These are phyloP conservation scores for Dendrobium catenatum DNA, from an alignment of 106 monocot species.

Conservation along the genomic window DNA sequence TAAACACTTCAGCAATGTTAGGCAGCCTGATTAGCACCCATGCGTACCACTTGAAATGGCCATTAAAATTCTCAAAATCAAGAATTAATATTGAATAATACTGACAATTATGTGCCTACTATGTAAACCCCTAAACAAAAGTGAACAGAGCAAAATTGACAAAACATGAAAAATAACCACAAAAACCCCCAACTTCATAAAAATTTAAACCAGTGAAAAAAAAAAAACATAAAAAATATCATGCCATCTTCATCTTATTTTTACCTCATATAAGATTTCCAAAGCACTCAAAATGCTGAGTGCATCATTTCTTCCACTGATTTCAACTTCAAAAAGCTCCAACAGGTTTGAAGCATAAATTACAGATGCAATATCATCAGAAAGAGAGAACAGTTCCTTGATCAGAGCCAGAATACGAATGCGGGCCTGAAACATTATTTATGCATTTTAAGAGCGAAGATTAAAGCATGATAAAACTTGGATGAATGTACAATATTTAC, in stretches of 20 bases:
- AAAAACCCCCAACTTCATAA: not conserved
- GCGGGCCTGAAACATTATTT: constrained; percentile 44
- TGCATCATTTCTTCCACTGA: constrained; percentile 52
- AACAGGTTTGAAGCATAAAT: constrained; percentile 57
- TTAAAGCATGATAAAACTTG: constrained; percentile 1
- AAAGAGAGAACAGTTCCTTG: constrained; percentile 76
- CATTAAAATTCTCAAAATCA: not conserved
- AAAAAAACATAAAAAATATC: not conserved
- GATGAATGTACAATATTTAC: not conserved
- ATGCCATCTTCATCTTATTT: not conserved
- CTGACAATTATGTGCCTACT: not conserved
- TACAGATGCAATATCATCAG: constrained; percentile 45
- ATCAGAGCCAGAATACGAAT: constrained; percentile 80
- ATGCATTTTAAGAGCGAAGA: constrained; percentile 4
- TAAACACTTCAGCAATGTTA: no score
- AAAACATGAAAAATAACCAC: not conserved
- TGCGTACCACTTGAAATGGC: not conserved
- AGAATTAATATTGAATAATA: not conserved
- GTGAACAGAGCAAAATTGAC: not conserved
- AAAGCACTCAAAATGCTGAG: constrained; percentile 70
- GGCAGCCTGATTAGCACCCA: not conserved
- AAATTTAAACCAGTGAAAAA: not conserved
- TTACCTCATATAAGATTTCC: constrained; percentile 95
- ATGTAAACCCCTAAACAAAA: not conserved
- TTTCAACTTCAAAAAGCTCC: constrained; percentile 66